phyloP scores from a whole-genome alignment of 306 rosid species.

The Sicyos baderoa region DNA sequence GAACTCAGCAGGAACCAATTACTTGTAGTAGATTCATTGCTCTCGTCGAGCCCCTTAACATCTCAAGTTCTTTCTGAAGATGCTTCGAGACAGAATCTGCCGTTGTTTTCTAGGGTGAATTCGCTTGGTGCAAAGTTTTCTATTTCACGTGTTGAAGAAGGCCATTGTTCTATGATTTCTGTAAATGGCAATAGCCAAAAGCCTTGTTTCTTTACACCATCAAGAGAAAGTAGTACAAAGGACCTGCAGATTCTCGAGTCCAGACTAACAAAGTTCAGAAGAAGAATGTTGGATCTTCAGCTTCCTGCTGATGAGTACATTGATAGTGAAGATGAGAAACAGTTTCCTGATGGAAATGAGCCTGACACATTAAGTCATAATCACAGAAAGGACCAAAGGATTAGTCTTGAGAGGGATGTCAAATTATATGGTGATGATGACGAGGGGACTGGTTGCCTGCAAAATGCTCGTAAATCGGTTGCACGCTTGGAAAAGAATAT shows the following conservation, averaged over 20 bases:
- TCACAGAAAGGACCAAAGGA: background rate
- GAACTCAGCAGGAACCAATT: slow-evolving; percentile 16
- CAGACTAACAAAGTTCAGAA: slow-evolving; percentile 66
- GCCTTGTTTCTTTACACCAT: slow-evolving; percentile 12
- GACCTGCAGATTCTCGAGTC: slow-evolving; percentile 37
- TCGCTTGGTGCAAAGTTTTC: slow-evolving; percentile 21
- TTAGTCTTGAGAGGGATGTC: slow-evolving; percentile 32
- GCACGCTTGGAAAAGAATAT: slow-evolving; percentile 24
- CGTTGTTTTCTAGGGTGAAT: slow-evolving; percentile 21
- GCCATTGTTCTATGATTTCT: slow-evolving; percentile 21
- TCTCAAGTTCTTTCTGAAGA: slow-evolving; percentile 24
- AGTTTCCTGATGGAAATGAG: slow-evolving; percentile 44
- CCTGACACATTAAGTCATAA: slow-evolving; percentile 30
- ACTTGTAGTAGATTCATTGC: slow-evolving; percentile 19
- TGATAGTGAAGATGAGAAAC: slow-evolving; percentile 79
- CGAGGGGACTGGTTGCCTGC: slow-evolving; percentile 35
- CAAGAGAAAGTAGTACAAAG: slow-evolving; percentile 14
- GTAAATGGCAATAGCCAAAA: slow-evolving; percentile 20
- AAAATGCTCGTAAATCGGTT: slow-evolving; percentile 41
- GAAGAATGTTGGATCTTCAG: slow-evolving; percentile 78
- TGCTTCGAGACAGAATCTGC: slow-evolving; percentile 16
- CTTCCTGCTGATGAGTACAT: slow-evolving; percentile 78
- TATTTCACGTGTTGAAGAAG: slow-evolving; percentile 20
- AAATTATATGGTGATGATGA: slow-evolving; percentile 33
- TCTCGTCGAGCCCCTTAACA: slow-evolving; percentile 20